Conservation (phyloP, 2,329 filamentous ascomycete species). For the Hypoxylon rubiginosum region DNA sequence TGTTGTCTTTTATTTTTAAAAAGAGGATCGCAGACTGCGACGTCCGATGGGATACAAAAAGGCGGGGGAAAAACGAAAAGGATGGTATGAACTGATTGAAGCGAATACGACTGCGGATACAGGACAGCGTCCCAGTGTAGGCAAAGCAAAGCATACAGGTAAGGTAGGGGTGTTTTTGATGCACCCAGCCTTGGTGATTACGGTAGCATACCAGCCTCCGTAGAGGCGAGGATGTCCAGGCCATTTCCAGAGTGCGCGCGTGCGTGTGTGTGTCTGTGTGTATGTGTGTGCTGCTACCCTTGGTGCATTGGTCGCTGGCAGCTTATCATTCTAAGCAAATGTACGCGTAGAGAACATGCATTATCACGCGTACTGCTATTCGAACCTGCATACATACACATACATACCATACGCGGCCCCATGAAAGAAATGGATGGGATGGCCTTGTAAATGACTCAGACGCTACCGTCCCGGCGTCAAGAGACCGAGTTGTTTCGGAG, state of each 20-base stretch:
- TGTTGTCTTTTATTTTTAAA: not conserved
- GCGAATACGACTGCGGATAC: not conserved
- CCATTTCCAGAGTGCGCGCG: not conserved
- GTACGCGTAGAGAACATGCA: not conserved
- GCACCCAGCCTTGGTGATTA: not conserved
- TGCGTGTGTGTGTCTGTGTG: not conserved
- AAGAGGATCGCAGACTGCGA: not conserved
- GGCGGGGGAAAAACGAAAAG: too few species aligned
- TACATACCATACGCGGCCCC: not conserved
- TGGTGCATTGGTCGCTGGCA: not conserved
- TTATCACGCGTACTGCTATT: not conserved
- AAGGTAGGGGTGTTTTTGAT: not conserved
- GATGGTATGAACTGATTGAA: not conserved
- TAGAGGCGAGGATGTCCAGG: not conserved
- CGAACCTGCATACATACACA: not conserved
- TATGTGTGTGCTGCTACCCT: not conserved
- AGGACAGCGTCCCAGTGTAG: not conserved
- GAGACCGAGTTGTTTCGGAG: constrained; percentile 2
- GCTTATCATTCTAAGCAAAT: not conserved
- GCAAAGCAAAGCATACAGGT: too few species aligned
- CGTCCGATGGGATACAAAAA: too few species aligned
- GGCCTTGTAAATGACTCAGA: not conserved
- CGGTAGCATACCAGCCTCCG: not conserved
- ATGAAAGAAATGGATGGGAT: not conserved
- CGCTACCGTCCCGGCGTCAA: not conserved